Evolutionary conservation across 1,284 basidiomycete genomes (phyloP).

Genomic region (Sporisorium iseilematis-ciliati): DNA sequence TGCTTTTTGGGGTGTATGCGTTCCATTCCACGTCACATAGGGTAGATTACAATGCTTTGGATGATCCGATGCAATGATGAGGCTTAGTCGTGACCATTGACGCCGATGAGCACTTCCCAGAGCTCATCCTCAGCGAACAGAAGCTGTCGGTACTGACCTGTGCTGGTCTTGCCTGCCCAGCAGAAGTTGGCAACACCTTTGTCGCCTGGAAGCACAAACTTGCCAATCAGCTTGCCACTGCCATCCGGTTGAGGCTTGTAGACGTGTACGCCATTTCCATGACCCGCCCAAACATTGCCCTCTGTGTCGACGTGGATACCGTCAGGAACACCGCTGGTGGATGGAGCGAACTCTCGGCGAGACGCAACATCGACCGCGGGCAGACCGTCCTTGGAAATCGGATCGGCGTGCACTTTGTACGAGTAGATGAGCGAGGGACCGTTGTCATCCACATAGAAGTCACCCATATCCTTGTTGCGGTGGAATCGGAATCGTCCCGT

Average conservation of each 20-base stretch:
- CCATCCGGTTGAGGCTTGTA: constrained; percentile 37
- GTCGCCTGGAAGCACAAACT: constrained; percentile 43
- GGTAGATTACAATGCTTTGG: neutral
- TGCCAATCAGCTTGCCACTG: constrained; percentile 49
- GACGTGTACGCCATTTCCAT: constrained; percentile 52
- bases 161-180: constrained; percentile 42
- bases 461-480: constrained; percentile 36
- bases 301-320: constrained; percentile 44
- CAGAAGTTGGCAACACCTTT: constrained; percentile 57
- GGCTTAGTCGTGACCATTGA: constrained; percentile 40
- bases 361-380: constrained; percentile 29
- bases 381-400: constrained; percentile 20
- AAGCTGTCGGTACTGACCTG: constrained; percentile 36
- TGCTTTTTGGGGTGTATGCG: too few species aligned
- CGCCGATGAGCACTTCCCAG: constrained; percentile 43
- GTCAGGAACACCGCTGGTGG: constrained; percentile 42
- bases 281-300: constrained; percentile 54
- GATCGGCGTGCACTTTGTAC: constrained; percentile 35
- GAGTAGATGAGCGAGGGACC: constrained; percentile 38
- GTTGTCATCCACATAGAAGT: constrained; percentile 39
- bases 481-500: constrained; percentile 45
- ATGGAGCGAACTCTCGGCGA: constrained; percentile 32
- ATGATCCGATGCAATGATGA: neutral
- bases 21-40: constrained; percentile 1
- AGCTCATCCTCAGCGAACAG: constrained; percentile 55